Base-by-base conservation (phyloP, 2,329 filamentous ascomycete species). In the Dichotomopilus funicola region DNA sequence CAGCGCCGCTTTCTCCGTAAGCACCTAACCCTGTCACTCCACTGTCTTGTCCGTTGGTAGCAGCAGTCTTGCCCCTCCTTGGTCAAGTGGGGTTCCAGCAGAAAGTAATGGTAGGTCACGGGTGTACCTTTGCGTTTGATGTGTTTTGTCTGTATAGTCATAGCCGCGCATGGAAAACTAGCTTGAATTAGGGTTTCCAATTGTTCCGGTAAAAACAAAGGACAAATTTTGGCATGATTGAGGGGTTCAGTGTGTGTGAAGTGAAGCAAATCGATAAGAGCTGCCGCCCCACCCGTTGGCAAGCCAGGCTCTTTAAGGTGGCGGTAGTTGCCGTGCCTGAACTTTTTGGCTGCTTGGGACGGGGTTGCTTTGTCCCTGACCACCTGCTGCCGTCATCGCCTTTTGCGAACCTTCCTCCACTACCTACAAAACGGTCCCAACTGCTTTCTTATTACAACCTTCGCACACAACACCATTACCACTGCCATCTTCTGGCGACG, bases 321-420 rank as follows among this genome's bases (percentile, higher is more conserved):
- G 61, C 61, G 61, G 62, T 54, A 60, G 54, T 64, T 61, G 56
- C 62, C 60, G 61, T 41, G 46, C 36, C 44, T 34, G 46, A 56
- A 60, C 53, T 58, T 63, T 63, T 63, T 56, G 58, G 49, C 51
- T 31, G 41, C 45, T 53, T 27, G 19, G 19, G 19, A 27, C 19
- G 19, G 19, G 57, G 57, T 57, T 58, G 45, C 11, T 40, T 13
- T 42, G 62, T 64, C 61, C 62, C 62, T 64, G 61, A 64, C 60
- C 62, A 62, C 52, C 56, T 58, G 57, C 55, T 64, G 61, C 62
- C 61, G 62, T 63, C 62, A 63, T 63, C 60, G 56, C 56, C 54
- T 60, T 55, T 44, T 31, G 5, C 44, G 49, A 51, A 48, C 54
- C 55, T 56, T 40, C 56, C 53, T 58, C 49, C 55, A 27, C 19